phyloP scores from a whole-genome alignment of 2,329 filamentous ascomycete genomes.

The Pseudogymnoascus destructans region DNA sequence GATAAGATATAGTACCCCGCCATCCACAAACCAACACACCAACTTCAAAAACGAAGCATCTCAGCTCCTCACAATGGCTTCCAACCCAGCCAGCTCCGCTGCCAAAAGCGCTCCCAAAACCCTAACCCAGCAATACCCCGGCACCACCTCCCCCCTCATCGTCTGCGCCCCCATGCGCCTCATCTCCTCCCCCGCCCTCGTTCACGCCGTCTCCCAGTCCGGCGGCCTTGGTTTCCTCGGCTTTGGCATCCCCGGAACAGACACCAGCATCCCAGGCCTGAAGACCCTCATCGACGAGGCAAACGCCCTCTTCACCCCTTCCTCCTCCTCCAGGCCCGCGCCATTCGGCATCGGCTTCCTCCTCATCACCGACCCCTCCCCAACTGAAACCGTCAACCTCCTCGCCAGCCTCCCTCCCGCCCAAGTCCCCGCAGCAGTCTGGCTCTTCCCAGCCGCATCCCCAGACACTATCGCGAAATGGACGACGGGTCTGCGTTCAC shows the following conservation, averaged over 20 bases:
- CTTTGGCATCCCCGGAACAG: slow-evolving; percentile 29
- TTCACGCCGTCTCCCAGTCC: slow-evolving; percentile 44
- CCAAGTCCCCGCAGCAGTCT: slow-evolving; percentile 28
- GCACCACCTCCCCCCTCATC: slow-evolving; percentile 45
- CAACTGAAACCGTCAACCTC: slow-evolving; percentile 33
- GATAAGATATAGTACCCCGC: neutral
- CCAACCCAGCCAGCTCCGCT: neutral
- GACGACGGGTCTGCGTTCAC: slow-evolving; percentile 21
- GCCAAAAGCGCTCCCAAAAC: neutral
- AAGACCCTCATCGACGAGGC: slow-evolving; percentile 21
- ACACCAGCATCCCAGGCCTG: slow-evolving; percentile 22
- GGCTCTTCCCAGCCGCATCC: slow-evolving; percentile 34
- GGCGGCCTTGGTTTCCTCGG: slow-evolving; percentile 38
- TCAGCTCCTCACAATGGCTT: neutral
- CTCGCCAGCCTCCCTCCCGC: slow-evolving; percentile 17
- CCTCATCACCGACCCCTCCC: slow-evolving; percentile 18
- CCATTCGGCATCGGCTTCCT: slow-evolving; percentile 37
- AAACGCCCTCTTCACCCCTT: slow-evolving; percentile 13
- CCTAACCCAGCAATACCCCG: slow-evolving; percentile 37
- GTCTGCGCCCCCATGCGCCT: slow-evolving; percentile 56
- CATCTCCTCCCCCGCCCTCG: slow-evolving; percentile 42
- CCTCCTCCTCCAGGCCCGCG: slow-evolving; percentile 11
- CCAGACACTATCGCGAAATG: slow-evolving; percentile 21
- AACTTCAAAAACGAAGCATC: neutral
- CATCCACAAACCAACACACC: neutral